Percentiles rank a stretch among this genome's conserved stretches.
phyloP scores from a whole-genome alignment of 108 stramenopile genomes.

The Bacterosira constricta region DNA sequence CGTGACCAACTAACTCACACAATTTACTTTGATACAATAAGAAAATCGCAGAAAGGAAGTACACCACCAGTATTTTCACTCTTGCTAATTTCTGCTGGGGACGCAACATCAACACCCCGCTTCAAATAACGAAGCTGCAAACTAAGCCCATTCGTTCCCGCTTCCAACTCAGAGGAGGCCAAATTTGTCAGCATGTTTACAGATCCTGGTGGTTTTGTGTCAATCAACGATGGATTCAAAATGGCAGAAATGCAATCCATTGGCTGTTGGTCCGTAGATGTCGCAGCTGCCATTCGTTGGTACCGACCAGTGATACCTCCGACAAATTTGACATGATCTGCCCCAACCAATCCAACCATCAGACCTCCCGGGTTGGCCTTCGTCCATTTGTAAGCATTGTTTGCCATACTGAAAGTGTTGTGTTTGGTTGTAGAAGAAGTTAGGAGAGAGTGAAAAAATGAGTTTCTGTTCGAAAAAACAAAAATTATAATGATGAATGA shows the following conservation, averaged over 20 bases:
- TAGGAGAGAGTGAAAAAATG: no score
- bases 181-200: constrained; percentile 27
- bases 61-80: constrained; percentile 67
- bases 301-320: constrained; percentile 75
- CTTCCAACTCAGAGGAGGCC: constrained; percentile 33
- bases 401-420: no score
- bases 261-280: no score
- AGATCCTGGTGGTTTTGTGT: constrained; percentile 68
- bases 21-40: no score
- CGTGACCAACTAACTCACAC: no score
- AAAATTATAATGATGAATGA: no score
- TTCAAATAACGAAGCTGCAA: constrained; percentile 75
- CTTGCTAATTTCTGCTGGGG: constrained; percentile 39
- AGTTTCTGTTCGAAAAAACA: no score
- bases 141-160: constrained; percentile 53
- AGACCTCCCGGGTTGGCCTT: constrained; percentile 56
- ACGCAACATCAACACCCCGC: constrained; percentile 53
- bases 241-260: constrained; percentile 57
- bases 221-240: constrained; percentile 74
- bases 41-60: no score
- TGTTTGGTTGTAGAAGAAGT: no score
- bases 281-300: constrained; percentile 45
- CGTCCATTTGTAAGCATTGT: constrained; percentile 55
- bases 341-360: constrained; percentile 71
- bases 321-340: constrained; percentile 80